Conservation (phyloP, 495 filamentous ascomycete species). For the Tuber indicum region DNA sequence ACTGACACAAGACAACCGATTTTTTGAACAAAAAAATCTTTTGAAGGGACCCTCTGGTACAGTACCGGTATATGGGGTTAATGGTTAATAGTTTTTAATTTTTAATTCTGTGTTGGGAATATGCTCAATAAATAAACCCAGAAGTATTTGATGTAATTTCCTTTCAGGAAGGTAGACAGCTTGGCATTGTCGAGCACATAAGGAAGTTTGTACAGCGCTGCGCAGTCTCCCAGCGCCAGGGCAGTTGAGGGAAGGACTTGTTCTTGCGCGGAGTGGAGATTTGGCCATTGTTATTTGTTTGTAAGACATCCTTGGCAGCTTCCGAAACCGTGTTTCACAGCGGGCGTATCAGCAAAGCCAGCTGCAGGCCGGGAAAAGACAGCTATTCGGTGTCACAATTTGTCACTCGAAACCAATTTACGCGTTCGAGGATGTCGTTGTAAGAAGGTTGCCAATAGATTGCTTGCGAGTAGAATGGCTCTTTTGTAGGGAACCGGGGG, state of each 20-base stretch:
- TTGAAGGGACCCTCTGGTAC: no score
- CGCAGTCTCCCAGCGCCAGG: no score
- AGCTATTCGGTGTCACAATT: background rate
- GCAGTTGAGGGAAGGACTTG: background rate
- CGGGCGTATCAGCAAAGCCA: background rate
- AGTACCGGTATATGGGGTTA: no score
- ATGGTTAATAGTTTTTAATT: no score
- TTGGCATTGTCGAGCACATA: no score
- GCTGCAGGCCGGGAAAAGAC: background rate
- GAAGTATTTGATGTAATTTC: no score
- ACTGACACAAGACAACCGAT: no score
- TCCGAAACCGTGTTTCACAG: background rate
- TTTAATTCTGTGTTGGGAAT: no score
- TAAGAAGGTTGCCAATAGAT: background rate
- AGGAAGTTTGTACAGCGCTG: no score
- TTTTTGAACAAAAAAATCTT: no score
- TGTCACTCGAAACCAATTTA: background rate
- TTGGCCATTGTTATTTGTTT: background rate
- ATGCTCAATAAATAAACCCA: no score
- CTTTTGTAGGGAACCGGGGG: background rate
- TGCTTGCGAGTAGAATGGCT: background rate
- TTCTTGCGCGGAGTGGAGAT: background rate
- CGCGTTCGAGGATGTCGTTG: background rate
- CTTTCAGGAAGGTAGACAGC: no score
- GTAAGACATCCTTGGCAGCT: background rate